phyloP scores from a whole-genome alignment of 176 grass and related monocot genomes.

The Puccinellia tenuiflora region DNA sequence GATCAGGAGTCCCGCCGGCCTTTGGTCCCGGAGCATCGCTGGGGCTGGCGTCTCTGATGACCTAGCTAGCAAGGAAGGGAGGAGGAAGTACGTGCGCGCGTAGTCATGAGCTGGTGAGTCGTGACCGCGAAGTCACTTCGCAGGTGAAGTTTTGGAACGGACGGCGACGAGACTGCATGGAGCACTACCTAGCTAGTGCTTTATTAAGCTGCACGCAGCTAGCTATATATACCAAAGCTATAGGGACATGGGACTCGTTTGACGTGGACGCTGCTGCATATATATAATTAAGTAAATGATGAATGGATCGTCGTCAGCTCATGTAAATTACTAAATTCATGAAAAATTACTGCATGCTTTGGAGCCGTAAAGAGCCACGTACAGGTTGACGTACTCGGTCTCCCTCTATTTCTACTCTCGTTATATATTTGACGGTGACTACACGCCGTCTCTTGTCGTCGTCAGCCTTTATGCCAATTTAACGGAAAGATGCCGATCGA shows the following conservation, averaged over 20 bases:
- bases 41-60: conserved; percentile 35
- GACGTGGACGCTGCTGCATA: conserved; percentile 3
- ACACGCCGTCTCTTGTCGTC: background rate
- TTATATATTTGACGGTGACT: background rate
- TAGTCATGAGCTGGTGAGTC: too few species aligned
- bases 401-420: background rate
- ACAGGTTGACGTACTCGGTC: background rate
- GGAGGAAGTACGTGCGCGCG: background rate
- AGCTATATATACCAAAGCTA: background rate
- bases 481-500: background rate
- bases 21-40: background rate
- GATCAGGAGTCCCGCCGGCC: too few species aligned
- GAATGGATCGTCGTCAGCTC: background rate
- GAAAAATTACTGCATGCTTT: background rate
- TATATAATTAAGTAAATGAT: background rate
- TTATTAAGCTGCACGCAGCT: background rate
- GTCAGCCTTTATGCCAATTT: background rate
- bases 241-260: background rate
- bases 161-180: background rate
- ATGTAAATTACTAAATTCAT: conserved; percentile 16
- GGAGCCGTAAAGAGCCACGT: conserved; percentile 7
- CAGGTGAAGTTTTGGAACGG: conserved; percentile 20
- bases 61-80: background rate
- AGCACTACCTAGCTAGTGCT: background rate
- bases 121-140: background rate